Base-by-base conservation (phyloP, 495 filamentous ascomycete genomes). In the Penicillium paxilli region DNA sequence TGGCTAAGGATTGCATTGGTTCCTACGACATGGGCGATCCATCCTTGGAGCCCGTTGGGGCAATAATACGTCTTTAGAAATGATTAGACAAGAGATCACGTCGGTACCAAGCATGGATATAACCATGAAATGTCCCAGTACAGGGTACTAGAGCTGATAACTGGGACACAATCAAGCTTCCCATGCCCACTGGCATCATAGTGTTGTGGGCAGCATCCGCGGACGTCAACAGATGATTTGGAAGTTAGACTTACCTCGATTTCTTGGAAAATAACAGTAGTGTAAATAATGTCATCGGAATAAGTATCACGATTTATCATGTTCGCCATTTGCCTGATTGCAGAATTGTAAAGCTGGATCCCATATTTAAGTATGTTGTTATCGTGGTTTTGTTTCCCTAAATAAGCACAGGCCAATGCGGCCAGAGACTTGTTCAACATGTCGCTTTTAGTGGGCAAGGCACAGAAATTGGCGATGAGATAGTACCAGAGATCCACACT, bases 1-100 rank as follows among this genome's bases (percentile, higher is more conserved):
- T 52, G 50, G 20, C n/a, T 44, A 3, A 52, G 21, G 26, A 52
- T 52, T 10, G 50, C 50, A 24, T 52, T 52, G 28, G 41, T 52
- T 3, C 50, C 50, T 7, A 38, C 50, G 22, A 52, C 26, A 23
- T 52, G 50, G 10, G 50, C 22, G 9, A 52, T 20, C 50, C 40
- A 52, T 32, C 20, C 50, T 2, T 52, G 50, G 4, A 52, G 50
- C 1, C 40, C 38, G 7, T 44, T 25, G 1, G 50, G 50, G 16
- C 50, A 52, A n/a, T 52, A 35, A 23, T 42, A 42, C 24, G 50
- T 44, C 50, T 52, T n/a, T 5, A 23, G 8, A n/a, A 17, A n/a
- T 16, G 4, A 9, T 38, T 38, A 38, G 35, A 38, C 0, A 2
- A 16, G 17, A 38, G 2, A 19, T 14, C n/a, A 30, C 28, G n/a